Evolutionary conservation across 257 asterid species (phyloP), one percentile per base, ranked within the genome.

Genomic region (Anisodus tanguticus): DNA sequence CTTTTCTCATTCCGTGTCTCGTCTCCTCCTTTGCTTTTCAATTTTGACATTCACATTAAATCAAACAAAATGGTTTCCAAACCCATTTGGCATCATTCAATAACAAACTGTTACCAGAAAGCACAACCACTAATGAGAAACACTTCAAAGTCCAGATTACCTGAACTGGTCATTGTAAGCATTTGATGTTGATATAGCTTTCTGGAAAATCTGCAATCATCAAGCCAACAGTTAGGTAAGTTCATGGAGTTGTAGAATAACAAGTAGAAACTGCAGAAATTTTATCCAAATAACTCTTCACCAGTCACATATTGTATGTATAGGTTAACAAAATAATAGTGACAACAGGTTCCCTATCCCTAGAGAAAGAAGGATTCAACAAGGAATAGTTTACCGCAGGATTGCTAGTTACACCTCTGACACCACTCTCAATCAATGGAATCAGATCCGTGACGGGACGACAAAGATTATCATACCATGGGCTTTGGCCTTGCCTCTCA

Each of bases 381-480:
- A 39, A 80, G 74, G 60, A 63, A 81, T 57, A 83, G 72, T 71
- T 86, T 92, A 97, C 99, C 93, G 98, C 98, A 26, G 99, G 99
- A 88, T 97, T 95, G 95, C 99, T 97, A 84, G 98, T 97, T 74
- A 97, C 98, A 47, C 99, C 99, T 86, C 99, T 87, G 79, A 97
- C 97, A 35, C 99, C 99, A 83, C 95, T 92, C 78, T 92, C 95
- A 45, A 97, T 97, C 91, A 97, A 84, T 8, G 98, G 99, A 84
- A 97, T 87, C 85, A 97, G 97, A 93, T 97, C 99, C 1, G 99
- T 92, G 9, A 97, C 96, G n/a, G 99, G 99, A 37, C 98, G 97
- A 87, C 99, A 97, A 15, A 97, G 88, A 87, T 97, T 97, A 80
- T 95, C 99, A 17, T 97, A 97, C 99, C 99, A 97, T 3, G 99